Base-by-base conservation (phyloP, 2,329 filamentous ascomycete species). In the Aspergillus ruber region DNA sequence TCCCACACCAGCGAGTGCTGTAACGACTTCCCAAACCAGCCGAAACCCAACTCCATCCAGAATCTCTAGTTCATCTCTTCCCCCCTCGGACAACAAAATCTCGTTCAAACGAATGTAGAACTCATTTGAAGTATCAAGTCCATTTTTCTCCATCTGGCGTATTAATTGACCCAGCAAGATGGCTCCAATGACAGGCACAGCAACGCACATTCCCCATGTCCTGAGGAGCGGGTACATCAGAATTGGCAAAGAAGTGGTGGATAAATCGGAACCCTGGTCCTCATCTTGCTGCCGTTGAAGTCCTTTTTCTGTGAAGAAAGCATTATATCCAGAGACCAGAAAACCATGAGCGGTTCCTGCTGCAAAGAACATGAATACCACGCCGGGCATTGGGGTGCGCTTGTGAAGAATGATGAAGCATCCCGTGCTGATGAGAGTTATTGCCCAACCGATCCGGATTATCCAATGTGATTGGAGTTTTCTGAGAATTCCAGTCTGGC, bases 141-240 rank as follows among this genome's bases (percentile, higher is more conserved):
- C 23, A 27, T n/a, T 13, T 13, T 27, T 38, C 21, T 45, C 42
- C 23, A 71, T 56, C 43, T 60, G 55, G 43, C 71, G 74, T 45
- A 74, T 43, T 18, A 71, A 56, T 42, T 60, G 55, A 43, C 71
- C 74, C 46, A 74, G 60, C 43, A 76, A 69, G 6, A 74, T 52
- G 1, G 67, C 61, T 4, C 63, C 65, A 3, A 66, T 63, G 7
- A 70, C 52, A 15, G 70, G 69, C 4, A 76, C 63, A 8, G 73
- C 73, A 20, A 73, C 49, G 9, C 67, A 66, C 72, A 74, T 73
- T 1, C 74, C 74, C 47, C 74, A 62, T 5, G 64, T 68, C 18
- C 63, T 64, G 10, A 67, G 58, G 51, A 69, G 67, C 1, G 57
- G 62, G 50, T 67, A 72, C 68, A 67, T 70, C 27, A 58, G 60